Base-by-base conservation (phyloP, 1,139 yeast genomes). In the Geotrichum citri-aurantii region DNA sequence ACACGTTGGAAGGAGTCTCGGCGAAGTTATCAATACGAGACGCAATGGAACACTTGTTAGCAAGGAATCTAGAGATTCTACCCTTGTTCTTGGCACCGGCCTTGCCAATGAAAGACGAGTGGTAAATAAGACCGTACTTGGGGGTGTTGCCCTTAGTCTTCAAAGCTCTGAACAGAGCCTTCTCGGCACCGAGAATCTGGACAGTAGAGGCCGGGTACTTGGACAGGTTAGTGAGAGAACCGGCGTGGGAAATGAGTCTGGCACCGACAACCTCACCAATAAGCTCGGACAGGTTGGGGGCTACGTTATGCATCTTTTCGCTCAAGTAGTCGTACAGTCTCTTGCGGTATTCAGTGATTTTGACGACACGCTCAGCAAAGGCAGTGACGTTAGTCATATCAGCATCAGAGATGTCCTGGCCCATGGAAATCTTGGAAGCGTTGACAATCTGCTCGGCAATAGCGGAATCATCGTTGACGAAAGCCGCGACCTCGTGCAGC, bases 261-360 rank as follows among this genome's bases (percentile, higher is more conserved):
- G 99, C 99, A 76, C 99, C 99, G 62, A 93, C 97, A 70, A 95
- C 84, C 79, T 93, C 99, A 72, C 99, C 99, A 68, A 93, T 95
- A 68, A 93, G 82, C 61, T 93, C 87, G 57, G 99, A 88, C 74
- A 95, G 83, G 76, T 93, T 93, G 71, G 99, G 99, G 64, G 99
- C 99, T 76, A 93, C 93, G 59, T 96, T 96, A 79, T 88, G 89
- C 99, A 93, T 93, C 79, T 97, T 89, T 63, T 93, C 86, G 57
- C 89, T 81, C 71, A 93, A 80, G 76, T 93, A 93, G 77, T 87
- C 85, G 66, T 92, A 88, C 68, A 93, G 81, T 75, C 88, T 91
- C 76, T 88, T 93, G 79, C 99, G 87, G 83, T 93, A 93, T 66
- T 91, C 93, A 65, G 97, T 85, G 71, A 93, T 86, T 70, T 90